These are phyloP conservation scores for Fusarium irregulare DNA, from an alignment of 2,329 filamentous ascomycete species.

Conservation along the genomic window DNA sequence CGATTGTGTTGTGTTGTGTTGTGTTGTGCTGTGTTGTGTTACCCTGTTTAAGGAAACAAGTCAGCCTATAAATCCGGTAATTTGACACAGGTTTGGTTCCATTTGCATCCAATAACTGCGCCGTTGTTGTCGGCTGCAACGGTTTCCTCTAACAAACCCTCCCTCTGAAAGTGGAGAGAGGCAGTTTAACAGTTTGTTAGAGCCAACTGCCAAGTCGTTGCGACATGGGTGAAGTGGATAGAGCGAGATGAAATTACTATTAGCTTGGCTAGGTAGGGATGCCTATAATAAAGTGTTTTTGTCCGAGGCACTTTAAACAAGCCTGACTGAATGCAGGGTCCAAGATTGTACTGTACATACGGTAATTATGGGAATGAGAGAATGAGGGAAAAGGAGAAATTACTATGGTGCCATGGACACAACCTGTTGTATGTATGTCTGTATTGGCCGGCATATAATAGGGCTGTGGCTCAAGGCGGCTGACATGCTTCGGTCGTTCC, in stretches of 20 bases:
- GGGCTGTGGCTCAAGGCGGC: conserved; percentile 36
- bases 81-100: background rate
- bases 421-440: background rate
- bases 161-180: conserved; percentile 11
- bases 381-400: background rate
- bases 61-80: conserved; percentile 1
- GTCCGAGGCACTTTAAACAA: conserved; percentile 3
- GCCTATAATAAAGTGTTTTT: background rate
- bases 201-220: conserved; percentile 21
- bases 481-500: conserved; percentile 38
- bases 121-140: background rate
- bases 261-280: background rate
- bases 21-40: background rate
- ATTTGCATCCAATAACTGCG: background rate
- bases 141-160: background rate
- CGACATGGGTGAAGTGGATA: conserved; percentile 9
- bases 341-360: background rate
- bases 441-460: background rate
- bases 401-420: background rate
- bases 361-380: background rate
- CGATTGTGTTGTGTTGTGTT: background rate
- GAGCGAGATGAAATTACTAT: conserved; percentile 29
- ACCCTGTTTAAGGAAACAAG: background rate
- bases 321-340: conserved; percentile 4
- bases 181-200: background rate